Conservation (phyloP, 108 stramenopile genomes). For the Cyclotella sp. region DNA sequence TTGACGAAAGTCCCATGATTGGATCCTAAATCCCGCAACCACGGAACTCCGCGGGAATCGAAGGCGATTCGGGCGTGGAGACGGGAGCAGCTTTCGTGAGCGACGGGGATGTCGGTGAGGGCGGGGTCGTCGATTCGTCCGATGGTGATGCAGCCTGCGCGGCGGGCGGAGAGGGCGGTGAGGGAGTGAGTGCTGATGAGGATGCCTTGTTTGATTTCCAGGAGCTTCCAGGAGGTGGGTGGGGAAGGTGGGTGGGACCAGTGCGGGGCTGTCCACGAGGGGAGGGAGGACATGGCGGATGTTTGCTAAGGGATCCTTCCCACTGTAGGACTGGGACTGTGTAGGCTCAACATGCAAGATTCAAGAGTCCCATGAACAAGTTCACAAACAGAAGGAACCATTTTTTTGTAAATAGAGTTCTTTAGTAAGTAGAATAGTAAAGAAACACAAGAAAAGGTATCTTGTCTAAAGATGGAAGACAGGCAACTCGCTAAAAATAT, state of each 20-base stretch:
- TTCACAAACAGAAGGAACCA: too few relatives aligned
- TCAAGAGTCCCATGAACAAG: too few relatives aligned
- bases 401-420: too few relatives aligned
- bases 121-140: conserved; percentile 68
- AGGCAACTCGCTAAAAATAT: too few relatives aligned
- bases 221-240: conserved; percentile 33
- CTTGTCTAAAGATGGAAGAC: too few relatives aligned
- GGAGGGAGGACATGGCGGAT: conserved; percentile 30
- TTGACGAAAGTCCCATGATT: conserved; percentile 81
- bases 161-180: conserved; percentile 16
- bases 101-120: conserved; percentile 56
- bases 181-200: conserved; percentile 38
- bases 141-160: conserved; percentile 53
- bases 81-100: conserved; percentile 78
- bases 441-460: too few relatives aligned
- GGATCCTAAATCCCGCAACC: conserved; percentile 71
- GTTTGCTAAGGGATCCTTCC: too few relatives aligned
- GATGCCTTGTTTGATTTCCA: conserved; percentile 50
- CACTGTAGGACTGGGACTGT: too few relatives aligned
- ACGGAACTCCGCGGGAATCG: conserved; percentile 59
- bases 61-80: conserved; percentile 83
- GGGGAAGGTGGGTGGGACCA: conserved; percentile 36
- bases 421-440: too few relatives aligned
- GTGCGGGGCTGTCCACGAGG: conserved; percentile 24
- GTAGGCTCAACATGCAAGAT: too few relatives aligned